Evolutionary conservation across 768 basidiomycete genomes (phyloP), one percentile per base, ranked within the genome.

Genomic region (Hortiboletus flavorubellus): DNA sequence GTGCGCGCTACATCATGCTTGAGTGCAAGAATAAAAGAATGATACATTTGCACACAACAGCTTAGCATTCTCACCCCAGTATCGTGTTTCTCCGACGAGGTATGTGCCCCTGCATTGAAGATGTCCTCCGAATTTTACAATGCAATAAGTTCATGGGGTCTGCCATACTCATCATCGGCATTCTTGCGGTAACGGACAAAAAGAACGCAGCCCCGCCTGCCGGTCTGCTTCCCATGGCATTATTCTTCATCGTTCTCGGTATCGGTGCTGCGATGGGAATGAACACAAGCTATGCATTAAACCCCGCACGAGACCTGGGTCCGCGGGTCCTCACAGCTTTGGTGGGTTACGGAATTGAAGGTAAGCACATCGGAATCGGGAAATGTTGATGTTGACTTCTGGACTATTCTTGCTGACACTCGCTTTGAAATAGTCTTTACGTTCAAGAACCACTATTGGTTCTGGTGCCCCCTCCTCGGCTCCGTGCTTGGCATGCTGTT

Each of bases 251-350:
- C 43, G 68, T 87, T 41, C 73, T 84, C 12, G 85, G 80, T 10
- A 76, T 86, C 43, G 81, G 79, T 43, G 63, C 73, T 2, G 68
- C 78, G 16, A 73, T 86, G 41, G 84, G 85, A 8, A 79, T 82
- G 76, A 74, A 86, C 64, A 86, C 85, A 12, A 79, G 78, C 38
- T 85, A 79, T 53, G 80, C 83, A 9, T 71, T 86, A 51, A 86
- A 86, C 59, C 86, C 85, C 41, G 83, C 85, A 30, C 80, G 85
- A 62, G 85, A 86, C 68, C 68, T 86, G 6, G 84, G 85, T 14
- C 84, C 86, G 5, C 75, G 85, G 12, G 58, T 86, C 18, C 64
- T 86, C 57, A 85, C 83, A 3, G 76, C 84, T 2, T 83, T 86
- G 80, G 83, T 77, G 30, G 85, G 85, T 14, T 87, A 86, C 61